Percentiles rank a stretch among this genome's conserved stretches.
Conservation (phyloP, 2,329 filamentous ascomycete genomes). For the Pestalotiopsis fici region DNA sequence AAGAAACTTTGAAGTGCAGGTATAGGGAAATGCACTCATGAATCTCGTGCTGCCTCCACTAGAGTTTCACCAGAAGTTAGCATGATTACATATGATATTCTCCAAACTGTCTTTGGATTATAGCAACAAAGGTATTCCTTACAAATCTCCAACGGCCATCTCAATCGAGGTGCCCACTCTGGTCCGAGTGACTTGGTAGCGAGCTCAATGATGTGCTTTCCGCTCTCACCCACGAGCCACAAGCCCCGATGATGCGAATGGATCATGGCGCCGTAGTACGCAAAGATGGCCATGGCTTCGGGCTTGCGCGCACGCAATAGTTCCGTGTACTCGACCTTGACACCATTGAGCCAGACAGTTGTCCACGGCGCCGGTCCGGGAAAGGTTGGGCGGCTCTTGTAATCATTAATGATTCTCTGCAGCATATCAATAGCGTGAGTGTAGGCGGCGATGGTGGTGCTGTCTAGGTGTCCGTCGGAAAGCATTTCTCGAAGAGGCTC, state of each 20-base stretch:
- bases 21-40: background rate
- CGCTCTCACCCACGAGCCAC: constrained; percentile 26
- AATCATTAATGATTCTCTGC: background rate
- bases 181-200: background rate
- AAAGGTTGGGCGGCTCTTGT: background rate
- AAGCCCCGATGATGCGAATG: constrained; percentile 21
- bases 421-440: background rate
- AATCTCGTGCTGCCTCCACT: background rate
- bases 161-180: constrained; percentile 1
- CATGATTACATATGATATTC: background rate
- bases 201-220: constrained; percentile 4
- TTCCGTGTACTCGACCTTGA: constrained; percentile 9
- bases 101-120: background rate
- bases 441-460: background rate
- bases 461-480: background rate
- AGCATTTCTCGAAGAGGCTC: background rate
- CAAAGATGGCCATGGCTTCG: constrained; percentile 26
- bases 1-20: background rate
- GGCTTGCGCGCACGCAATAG: constrained; percentile 21
- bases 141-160: constrained; percentile 1
- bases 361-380: background rate
- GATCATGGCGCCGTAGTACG: constrained; percentile 27
- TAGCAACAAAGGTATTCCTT: background rate
- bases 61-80: background rate
- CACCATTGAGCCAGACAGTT: background rate